Evolutionary conservation across 495 filamentous ascomycete genomes (phyloP), one percentile per base, ranked within the genome.

Genomic region (Hypoxylon perforatum): DNA sequence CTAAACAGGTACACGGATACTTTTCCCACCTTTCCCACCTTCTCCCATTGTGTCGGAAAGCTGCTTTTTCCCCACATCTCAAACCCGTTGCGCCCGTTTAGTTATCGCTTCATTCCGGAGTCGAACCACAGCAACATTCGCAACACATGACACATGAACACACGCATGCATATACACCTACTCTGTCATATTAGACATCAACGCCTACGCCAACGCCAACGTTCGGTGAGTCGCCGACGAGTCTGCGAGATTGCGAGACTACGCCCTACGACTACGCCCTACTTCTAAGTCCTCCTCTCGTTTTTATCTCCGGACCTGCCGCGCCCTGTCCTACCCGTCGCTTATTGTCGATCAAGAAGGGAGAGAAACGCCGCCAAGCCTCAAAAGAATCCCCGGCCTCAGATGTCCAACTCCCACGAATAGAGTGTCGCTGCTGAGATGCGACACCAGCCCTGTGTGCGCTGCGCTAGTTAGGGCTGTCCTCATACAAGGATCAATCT

Each of bases 311-410:
- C 63, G 51, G 52, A 50, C 39, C 57, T 57, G 48, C 61, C 25
- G 56, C 35, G 57, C 28, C 30, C 39, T 36, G 51, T 38, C 25
- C 36, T 58, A 49, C 56, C 68, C 41, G 61, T 59, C 46, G 57
- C 68, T 67, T 69, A 53, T 45, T 58, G 63, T 36, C 67, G 64
- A 73, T 71, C 71, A 59, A 56, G 59, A 64, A 56, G 42, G 30
- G 45, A 53, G 52, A 65, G 60, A 70, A 70, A 70, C 63, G 55
- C 30, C 52, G 55, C 62, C 66, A 63, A 69, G 58, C 44, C 44
- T 42, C 36, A 48, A 46, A 60, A 33, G 44, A 46, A 45, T 47
- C 44, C 35, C 60, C 36, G 21, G 41, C 64, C 38, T 70, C 41
- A 10, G 11, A 61, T 62, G 61, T 48, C 53, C 46, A 18, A 47